Base-by-base conservation (phyloP, 495 filamentous ascomycete species). In the Aspergillus haitiensis region DNA sequence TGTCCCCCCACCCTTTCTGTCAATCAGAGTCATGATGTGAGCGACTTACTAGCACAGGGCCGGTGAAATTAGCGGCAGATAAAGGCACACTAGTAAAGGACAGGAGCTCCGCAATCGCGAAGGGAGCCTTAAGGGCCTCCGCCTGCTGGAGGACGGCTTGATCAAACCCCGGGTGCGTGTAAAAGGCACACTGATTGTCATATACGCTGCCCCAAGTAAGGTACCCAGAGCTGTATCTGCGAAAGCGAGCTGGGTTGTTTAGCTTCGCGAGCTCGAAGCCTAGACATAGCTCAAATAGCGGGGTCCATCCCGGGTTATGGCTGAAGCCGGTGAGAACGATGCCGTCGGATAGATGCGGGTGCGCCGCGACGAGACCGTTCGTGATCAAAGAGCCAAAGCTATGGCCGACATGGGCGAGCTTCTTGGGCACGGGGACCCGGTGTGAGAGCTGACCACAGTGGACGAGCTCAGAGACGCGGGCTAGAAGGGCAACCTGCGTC, bases 281-380 rank as follows among this genome's bases (percentile, higher is more conserved):
- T 52, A 64, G 74, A 16, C 74, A 77, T 12, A 77, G 70, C 1
- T 60, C 58, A 52, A 79, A 79, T n/a, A 60, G 59, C 6, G 69
- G 34, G 8, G 74, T 32, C 48, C 67, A 82, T 13, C 58, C 61
- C 4, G 56, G 34, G 53, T 77, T 78, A 44, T 70, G 67, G 13
- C 77, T 75, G 65, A 78, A 88, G 8, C 86, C 85, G 5, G 82
- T 85, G 27, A 88, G 73, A 37, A 85, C 68, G 27, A 86, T 68
- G 6, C 76, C 84, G 64, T 87, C 82, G 1, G 79, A 81, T 59
- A 80, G 70, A 45, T 69, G 64, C 2, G 84, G 84, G 59, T 84
- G 74, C 52, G 68, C 67, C 7, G 74, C 70, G 6, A 75, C 72
- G 18, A 87, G 66, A 37, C 67, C 64, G 52, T 77, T 77, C 12